phyloP scores from a whole-genome alignment of 495 filamentous ascomycete species.

The Xylaria sp. region DNA sequence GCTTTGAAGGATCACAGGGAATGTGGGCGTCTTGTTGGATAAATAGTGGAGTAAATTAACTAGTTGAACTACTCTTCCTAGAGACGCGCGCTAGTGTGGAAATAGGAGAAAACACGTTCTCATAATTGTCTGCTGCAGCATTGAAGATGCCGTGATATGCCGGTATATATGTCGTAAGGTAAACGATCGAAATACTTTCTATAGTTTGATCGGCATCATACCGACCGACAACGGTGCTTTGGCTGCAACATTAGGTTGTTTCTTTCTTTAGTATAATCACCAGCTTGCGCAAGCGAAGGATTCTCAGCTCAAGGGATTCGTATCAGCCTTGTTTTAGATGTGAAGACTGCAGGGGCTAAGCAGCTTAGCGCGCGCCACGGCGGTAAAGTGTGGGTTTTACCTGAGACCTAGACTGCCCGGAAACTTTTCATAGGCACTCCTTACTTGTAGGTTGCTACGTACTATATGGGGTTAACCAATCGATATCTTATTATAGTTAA shows the following conservation, averaged over 20 bases:
- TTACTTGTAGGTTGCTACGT: neutral
- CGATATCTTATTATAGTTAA: neutral
- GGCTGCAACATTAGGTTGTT: neutral
- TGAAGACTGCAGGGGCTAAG: neutral
- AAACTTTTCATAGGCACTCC: neutral
- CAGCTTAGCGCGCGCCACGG: slow-evolving; percentile 5
- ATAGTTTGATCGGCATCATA: neutral
- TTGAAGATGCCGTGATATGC: neutral
- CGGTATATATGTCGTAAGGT: neutral
- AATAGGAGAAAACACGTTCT: neutral
- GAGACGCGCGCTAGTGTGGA: neutral
- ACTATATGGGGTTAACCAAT: neutral
- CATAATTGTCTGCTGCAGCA: too few relatives aligned
- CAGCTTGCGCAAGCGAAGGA: neutral
- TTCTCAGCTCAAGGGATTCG: neutral
- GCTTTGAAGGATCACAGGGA: neutral
- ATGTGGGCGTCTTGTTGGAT: neutral
- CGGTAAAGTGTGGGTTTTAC: neutral
- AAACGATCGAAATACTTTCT: neutral
- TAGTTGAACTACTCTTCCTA: neutral
- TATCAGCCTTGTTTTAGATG: neutral
- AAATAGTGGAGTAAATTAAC: neutral
- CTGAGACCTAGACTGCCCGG: too few relatives aligned
- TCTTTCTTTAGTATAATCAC: slow-evolving; percentile 8
- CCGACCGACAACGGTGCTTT: neutral